phyloP scores from a whole-genome alignment of 768 basidiomycete genomes.

The Filobasidium floriforme region DNA sequence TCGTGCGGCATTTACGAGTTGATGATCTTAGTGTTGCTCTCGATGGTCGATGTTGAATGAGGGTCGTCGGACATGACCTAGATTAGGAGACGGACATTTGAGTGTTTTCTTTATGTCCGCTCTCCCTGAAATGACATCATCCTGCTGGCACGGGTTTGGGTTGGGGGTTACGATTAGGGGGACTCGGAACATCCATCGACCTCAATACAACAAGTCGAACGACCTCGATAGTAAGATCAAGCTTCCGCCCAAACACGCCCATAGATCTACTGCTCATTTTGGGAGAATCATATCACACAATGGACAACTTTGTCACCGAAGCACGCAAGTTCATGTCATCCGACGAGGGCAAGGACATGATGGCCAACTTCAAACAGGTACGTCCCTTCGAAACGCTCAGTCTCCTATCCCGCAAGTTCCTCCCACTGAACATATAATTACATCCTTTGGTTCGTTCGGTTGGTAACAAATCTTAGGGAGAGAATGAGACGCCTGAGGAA shows the following conservation, averaged over 20 bases:
- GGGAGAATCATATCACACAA: background rate
- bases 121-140: background rate
- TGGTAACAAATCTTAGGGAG: background rate
- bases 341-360: background rate
- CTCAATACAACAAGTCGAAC: too few species aligned
- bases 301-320: background rate
- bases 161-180: too few species aligned
- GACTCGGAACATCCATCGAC: too few species aligned
- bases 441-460: too few species aligned
- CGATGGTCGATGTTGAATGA: background rate
- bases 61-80: background rate
- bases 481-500: background rate
- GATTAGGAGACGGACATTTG: background rate
- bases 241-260: too few species aligned
- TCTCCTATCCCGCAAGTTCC: too few species aligned
- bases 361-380: background rate
- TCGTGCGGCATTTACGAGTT: too few species aligned
- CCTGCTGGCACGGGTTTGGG: background rate
- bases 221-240: too few species aligned
- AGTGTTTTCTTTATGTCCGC: background rate
- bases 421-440: too few species aligned
- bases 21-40: too few species aligned
- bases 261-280: background rate
- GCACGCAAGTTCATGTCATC: background rate
- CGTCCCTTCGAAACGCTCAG: too few species aligned